Percentiles rank a stretch among this genome's conserved stretches.
phyloP scores from a whole-genome alignment of 2,329 filamentous ascomycete species.

The Ophiostoma triangulosporum region DNA sequence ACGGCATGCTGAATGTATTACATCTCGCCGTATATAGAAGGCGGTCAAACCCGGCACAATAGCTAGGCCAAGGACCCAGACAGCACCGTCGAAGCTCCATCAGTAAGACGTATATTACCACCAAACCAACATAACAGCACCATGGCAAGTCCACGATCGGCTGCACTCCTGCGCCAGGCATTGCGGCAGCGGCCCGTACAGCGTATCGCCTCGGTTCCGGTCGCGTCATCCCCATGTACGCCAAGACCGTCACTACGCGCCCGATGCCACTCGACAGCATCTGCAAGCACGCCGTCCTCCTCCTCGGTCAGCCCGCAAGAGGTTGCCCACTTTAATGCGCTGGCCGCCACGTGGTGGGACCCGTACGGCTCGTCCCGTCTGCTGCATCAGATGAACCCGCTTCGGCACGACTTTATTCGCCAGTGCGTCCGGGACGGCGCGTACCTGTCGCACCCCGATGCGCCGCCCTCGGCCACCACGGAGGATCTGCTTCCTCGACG shows the following conservation, averaged over 20 bases:
- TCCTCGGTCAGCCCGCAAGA: constrained; percentile 78
- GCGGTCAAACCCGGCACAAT: constrained; percentile 5
- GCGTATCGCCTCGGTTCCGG: neutral
- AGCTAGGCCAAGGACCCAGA: neutral
- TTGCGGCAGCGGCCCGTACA: constrained; percentile 1
- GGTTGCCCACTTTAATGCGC: constrained; percentile 84
- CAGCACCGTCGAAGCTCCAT: neutral
- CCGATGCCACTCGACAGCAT: constrained; percentile 8
- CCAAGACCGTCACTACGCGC: neutral
- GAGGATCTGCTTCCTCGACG: constrained; percentile 29
- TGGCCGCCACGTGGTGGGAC: constrained; percentile 96
- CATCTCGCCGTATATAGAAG: neutral
- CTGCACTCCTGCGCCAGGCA: constrained; percentile 6
- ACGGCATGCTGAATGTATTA: too few relatives aligned
- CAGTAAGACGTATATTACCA: too few relatives aligned
- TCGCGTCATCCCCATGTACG: neutral
- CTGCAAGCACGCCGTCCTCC: constrained; percentile 14
- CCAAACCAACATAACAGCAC: neutral
- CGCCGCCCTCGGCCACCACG: neutral
- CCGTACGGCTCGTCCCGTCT: constrained; percentile 82
- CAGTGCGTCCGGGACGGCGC: constrained; percentile 42
- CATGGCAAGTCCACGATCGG: constrained; percentile 6
- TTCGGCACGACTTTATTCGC: constrained; percentile 83
- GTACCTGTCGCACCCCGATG: constrained; percentile 10
- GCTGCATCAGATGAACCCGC: constrained; percentile 94